Evolutionary conservation across 495 filamentous ascomycete genomes (phyloP).

Genomic region (Neurospora intermedia): DNA sequence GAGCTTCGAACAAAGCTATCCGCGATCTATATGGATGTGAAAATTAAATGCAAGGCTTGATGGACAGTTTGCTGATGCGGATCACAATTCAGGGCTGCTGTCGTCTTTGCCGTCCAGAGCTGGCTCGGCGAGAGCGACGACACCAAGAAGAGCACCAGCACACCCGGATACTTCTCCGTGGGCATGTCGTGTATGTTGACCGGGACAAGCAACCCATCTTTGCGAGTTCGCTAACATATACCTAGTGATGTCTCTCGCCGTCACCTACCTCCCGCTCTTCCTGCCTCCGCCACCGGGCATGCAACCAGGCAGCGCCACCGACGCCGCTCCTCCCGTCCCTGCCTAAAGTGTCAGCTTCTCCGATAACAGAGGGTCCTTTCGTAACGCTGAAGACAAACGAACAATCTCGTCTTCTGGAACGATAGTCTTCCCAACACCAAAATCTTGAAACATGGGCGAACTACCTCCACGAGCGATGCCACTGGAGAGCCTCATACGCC

Average conservation of each 20-base stretch:
- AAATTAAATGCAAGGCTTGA: not conserved
- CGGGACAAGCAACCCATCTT: not conserved
- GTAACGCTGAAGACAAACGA: not conserved
- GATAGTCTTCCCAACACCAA: not conserved
- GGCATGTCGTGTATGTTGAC: constrained; percentile 69
- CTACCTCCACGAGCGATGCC: not conserved
- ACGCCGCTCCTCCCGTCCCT: constrained; percentile 33
- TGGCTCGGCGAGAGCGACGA: constrained; percentile 82
- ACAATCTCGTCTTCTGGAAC: too few relatives aligned
- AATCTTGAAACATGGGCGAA: not conserved
- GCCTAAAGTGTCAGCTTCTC: not conserved
- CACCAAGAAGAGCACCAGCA: constrained; percentile 51
- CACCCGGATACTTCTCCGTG: constrained; percentile 76
- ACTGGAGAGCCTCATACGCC: not conserved
- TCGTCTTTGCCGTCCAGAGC: constrained; percentile 72
- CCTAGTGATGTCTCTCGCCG: constrained; percentile 68
- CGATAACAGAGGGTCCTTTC: not conserved
- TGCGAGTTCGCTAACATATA: constrained; percentile 10
- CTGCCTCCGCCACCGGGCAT: constrained; percentile 45
- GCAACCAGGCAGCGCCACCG: constrained; percentile 24
- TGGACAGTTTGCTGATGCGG: not conserved
- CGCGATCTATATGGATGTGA: not conserved
- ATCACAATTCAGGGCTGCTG: constrained; percentile 51
- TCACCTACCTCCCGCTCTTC: constrained; percentile 81
- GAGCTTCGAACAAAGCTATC: not conserved